phyloP scores from a whole-genome alignment of 108 stramenopile genomes.

The Cyclostephanos invisitatus region DNA sequence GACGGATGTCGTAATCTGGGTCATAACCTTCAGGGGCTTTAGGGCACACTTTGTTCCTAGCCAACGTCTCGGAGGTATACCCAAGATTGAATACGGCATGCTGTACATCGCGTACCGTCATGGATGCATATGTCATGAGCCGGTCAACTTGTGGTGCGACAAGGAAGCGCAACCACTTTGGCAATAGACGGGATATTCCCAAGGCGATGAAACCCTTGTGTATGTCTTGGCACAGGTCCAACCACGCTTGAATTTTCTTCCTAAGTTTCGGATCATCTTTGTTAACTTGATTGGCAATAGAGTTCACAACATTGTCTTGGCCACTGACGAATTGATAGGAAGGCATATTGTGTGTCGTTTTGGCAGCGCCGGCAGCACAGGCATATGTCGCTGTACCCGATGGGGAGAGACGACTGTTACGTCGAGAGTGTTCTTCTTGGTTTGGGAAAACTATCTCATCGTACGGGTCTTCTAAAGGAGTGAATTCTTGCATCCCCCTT shows the following conservation, averaged over 20 bases:
- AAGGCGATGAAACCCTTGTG: conserved; percentile 50
- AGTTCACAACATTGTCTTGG: too few relatives aligned
- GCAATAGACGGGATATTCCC: conserved; percentile 36
- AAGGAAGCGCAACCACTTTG: conserved; percentile 39
- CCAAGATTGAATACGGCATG: conserved; percentile 40
- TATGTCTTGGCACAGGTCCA: conserved; percentile 7
- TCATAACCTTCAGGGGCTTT: conserved; percentile 27
- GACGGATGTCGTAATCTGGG: too few relatives aligned
- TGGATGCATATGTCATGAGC: conserved; percentile 33
- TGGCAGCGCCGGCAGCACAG: too few relatives aligned
- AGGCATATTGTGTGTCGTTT: too few relatives aligned
- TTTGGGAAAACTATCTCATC: conserved; percentile 46
- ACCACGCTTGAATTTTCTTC: not conserved
- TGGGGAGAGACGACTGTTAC: too few relatives aligned
- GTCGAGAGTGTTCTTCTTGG: conserved; percentile 4
- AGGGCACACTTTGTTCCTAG: conserved; percentile 26
- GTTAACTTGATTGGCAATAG: too few relatives aligned
- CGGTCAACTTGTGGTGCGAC: conserved; percentile 5
- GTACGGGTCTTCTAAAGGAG: conserved; percentile 41
- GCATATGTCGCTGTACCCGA: too few relatives aligned
- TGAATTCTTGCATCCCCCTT: conserved; percentile 36
- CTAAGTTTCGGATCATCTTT: too few relatives aligned
- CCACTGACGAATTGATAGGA: too few relatives aligned
- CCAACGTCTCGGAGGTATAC: conserved; percentile 29
- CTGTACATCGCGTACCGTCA: conserved; percentile 50